Evolutionary conservation across 345 rosid genomes (phyloP).

Genomic region (Cardiospermum halicacabum): DNA sequence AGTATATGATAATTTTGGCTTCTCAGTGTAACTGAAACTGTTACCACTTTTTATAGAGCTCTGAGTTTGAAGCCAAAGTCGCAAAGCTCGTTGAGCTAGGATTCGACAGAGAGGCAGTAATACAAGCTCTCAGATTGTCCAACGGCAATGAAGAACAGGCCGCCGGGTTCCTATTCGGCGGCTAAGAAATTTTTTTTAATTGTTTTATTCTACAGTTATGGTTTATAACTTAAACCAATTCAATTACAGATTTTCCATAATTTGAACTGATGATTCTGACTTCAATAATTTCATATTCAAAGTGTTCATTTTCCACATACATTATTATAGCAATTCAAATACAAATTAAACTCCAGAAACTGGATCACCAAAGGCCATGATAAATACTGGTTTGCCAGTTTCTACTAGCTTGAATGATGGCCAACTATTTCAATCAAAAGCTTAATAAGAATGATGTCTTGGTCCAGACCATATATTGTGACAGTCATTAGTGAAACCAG

Average conservation of each 20-base stretch:
- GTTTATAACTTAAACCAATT: not conserved
- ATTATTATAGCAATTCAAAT: conserved; percentile 12
- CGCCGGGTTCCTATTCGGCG: conserved; percentile 90
- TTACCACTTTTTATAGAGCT: conserved; percentile 44
- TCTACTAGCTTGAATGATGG: too few relatives aligned
- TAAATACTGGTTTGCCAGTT: too few relatives aligned
- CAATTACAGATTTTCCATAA: not conserved
- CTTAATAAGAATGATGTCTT: too few relatives aligned
- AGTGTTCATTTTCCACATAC: not conserved
- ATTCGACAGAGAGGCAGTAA: conserved; percentile 68
- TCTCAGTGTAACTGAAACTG: not conserved
- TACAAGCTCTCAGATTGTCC: conserved; percentile 81
- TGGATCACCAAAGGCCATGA: not conserved
- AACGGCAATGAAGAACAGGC: conserved; percentile 95
- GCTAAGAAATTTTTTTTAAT: conserved; percentile 32
- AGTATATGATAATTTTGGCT: not conserved
- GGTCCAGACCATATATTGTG: too few relatives aligned
- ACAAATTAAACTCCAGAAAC: not conserved
- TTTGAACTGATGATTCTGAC: not conserved
- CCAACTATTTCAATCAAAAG: too few relatives aligned
- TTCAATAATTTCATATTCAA: not conserved
- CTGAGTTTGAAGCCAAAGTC: conserved; percentile 87
- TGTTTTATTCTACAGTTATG: not conserved
- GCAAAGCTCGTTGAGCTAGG: conserved; percentile 90
- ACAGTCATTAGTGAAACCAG: too few relatives aligned